phyloP scores from a whole-genome alignment of 441 rosid genomes.

The Aleurites moluccanus region DNA sequence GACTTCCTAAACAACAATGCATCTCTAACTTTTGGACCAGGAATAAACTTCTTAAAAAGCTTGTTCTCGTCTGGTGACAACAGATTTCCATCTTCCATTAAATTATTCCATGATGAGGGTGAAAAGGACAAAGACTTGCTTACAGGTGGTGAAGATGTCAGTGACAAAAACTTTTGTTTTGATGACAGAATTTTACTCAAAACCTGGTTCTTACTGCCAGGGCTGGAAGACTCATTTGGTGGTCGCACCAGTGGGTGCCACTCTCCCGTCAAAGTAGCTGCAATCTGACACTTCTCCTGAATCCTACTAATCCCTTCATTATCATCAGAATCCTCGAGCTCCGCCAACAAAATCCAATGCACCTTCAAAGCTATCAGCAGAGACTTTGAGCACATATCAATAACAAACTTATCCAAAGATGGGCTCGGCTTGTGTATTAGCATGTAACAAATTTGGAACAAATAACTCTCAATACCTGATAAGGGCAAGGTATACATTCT shows the following conservation, averaged over 20 bases:
- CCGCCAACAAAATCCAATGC: conserved; percentile 97
- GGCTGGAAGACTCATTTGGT: conserved; percentile 49
- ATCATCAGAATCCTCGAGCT: conserved; percentile 92
- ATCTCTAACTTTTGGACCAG: conserved; percentile 91
- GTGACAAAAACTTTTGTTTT: conserved; percentile 81
- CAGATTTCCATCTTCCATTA: conserved; percentile 67
- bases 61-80: conserved; percentile 74
- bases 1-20: conserved; percentile 95
- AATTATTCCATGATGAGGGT: conserved; percentile 52
- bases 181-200: conserved; percentile 76
- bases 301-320: conserved; percentile 95
- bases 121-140: conserved; percentile 73
- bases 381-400: conserved; percentile 84
- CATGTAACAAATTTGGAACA: conserved; percentile 95
- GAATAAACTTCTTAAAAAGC: conserved; percentile 88
- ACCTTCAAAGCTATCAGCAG: conserved; percentile 87
- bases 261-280: conserved; percentile 95
- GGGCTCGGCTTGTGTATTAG: conserved; percentile 98
- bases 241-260: conserved; percentile 79
- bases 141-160: conserved; percentile 73
- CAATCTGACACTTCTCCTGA: conserved; percentile 97
- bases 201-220: conserved; percentile 92
- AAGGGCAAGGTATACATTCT: conserved; percentile 96
- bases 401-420: conserved; percentile 96
- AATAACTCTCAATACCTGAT: conserved; percentile 85